Evolutionary conservation across 805 yeast species (phyloP), one percentile per base, ranked within the genome.

Genomic region (Starmerella potacharoeniae): DNA sequence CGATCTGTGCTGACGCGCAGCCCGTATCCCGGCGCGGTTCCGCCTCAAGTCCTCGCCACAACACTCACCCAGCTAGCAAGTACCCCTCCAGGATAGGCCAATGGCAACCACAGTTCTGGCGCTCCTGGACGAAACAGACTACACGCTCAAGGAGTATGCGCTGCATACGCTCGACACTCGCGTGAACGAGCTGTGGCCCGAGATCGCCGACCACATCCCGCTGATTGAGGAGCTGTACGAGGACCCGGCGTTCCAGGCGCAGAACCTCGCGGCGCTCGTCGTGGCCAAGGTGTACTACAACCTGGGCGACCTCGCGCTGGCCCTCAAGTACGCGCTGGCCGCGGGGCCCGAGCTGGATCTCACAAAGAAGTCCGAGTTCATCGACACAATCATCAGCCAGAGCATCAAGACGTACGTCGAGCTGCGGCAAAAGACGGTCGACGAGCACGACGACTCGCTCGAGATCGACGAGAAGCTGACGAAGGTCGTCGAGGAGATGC

Each of bases 121-220:
- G 41, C 79, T 93, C 59, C 76, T 93, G 66, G 81, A 81, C 58
- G 99, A 93, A 72, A 76, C 81, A 8, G 97, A 93, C 68, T 72
- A 78, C 50, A 71, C 77, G 52, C 79, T 93, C 62, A 90, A 88
- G 69, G 75, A 83, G 37, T 86, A 87, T 67, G 98, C 97, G 17
- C 77, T 93, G 66, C 74, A 83, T 55, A 82, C 95, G 17, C 79
- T 93, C 61, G 86, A 89, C 67, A 77, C 73, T 31, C 78, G 85
- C 51, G 96, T 88, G 51, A 95, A 89, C 72, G 90, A 87, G 69
- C 77, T 88, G 56, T 93, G 98, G 98, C 88, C 98, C 3, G 97
- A 93, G 73, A 86, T 93, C 55, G 95, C 98, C 55, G 93, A 93
- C 71, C 82, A 79, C 65, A 80, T 93, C 58, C 75, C 86, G 33